Percentiles rank a stretch among this genome's conserved stretches.
Conservation (phyloP, 441 rosid genomes). For the Corymbia calophylla region DNA sequence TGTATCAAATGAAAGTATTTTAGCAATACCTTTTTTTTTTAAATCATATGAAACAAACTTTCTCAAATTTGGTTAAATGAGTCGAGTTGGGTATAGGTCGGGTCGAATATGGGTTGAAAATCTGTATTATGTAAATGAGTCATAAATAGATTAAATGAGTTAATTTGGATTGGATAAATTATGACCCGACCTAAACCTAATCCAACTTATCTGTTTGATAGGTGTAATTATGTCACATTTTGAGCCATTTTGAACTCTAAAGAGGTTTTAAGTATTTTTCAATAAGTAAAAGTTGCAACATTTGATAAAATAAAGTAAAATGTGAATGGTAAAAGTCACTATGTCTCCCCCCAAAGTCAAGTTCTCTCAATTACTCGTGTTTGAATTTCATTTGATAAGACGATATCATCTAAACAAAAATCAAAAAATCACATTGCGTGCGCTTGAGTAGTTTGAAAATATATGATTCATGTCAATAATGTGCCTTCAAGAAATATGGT, state of each 20-base stretch:
- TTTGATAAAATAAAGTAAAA: background rate
- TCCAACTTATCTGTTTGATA: too few relatives aligned
- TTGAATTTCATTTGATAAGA: background rate
- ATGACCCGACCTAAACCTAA: too few relatives aligned
- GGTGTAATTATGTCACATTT: background rate
- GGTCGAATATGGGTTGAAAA: too few relatives aligned
- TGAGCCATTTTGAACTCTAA: background rate
- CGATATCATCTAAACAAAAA: background rate
- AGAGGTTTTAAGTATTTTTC: background rate
- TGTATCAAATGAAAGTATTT: too few relatives aligned
- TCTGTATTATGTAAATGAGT: too few relatives aligned
- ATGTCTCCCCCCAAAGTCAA: background rate
- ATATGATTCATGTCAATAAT: background rate
- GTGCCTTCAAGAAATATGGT: fast-evolving
- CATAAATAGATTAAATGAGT: too few relatives aligned
- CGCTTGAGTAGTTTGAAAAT: too few relatives aligned
- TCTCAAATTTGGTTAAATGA: too few relatives aligned
- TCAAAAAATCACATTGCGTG: background rate
- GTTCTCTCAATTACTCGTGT: background rate
- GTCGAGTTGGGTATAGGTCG: too few relatives aligned
- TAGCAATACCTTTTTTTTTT: too few relatives aligned
- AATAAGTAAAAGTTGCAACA: background rate
- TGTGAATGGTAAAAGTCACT: background rate
- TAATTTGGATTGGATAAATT: too few relatives aligned
- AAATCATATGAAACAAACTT: too few relatives aligned